Evolutionary conservation across 108 stramenopile species (phyloP).

Genomic region (Phaeodactylum tricornutum): DNA sequence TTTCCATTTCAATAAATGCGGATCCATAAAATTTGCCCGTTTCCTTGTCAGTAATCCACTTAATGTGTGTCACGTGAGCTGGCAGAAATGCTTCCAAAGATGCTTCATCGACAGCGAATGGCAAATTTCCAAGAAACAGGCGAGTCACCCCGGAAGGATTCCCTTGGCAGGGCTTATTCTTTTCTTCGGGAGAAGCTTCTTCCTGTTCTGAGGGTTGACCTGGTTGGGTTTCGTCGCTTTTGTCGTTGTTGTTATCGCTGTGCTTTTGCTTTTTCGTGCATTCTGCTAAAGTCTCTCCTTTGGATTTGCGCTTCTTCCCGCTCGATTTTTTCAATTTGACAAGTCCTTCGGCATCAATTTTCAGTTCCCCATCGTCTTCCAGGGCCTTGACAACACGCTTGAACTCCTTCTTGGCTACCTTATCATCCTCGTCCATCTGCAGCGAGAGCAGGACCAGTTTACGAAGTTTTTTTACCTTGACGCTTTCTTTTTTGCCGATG

Average conservation of each 20-base stretch:
- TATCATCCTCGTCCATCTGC: slow-evolving; percentile 55
- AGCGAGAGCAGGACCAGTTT: slow-evolving; percentile 35
- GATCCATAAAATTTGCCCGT: slow-evolving; percentile 80
- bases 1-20: slow-evolving; percentile 73
- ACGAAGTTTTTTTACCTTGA: slow-evolving; percentile 40
- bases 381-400: slow-evolving; percentile 57
- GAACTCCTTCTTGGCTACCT: slow-evolving; percentile 70
- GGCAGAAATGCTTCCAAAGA: slow-evolving; percentile 58
- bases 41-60: slow-evolving; percentile 84
- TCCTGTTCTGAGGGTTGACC: not conserved
- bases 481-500: slow-evolving; percentile 1
- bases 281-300: not conserved
- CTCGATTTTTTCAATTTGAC: slow-evolving; percentile 37
- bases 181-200: slow-evolving; percentile 6
- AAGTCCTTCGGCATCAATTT: slow-evolving; percentile 51
- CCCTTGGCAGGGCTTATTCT: slow-evolving; percentile 49
- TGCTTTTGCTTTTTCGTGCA: slow-evolving; percentile 5
- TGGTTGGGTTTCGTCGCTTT: not conserved
- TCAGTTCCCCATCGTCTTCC: slow-evolving; percentile 40
- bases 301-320: slow-evolving; percentile 12
- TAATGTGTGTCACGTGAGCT: slow-evolving; percentile 67
- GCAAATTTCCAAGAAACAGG: slow-evolving; percentile 81
- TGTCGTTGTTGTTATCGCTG: not conserved
- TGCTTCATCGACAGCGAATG: slow-evolving; percentile 72
- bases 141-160: slow-evolving; percentile 82